Evolutionary conservation across 202 grass and related monocot genomes (phyloP), one percentile per base, ranked within the genome.

Genomic region (Hordeum pubiflorum): DNA sequence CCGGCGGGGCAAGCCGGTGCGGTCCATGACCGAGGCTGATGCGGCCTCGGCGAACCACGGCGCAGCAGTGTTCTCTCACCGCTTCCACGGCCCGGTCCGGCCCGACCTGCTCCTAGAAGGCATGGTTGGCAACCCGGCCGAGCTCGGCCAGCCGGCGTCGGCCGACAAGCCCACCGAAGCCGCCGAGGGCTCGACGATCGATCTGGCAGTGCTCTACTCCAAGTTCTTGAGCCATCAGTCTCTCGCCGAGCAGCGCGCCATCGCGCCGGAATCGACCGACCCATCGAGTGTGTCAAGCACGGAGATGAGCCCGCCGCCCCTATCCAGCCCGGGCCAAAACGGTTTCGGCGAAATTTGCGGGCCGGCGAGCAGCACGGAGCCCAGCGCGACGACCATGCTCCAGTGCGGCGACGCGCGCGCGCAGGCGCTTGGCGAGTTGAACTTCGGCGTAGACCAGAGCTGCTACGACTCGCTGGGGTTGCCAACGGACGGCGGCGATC

Each of bases 161-260:
- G 5, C 32, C 14, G 69, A 69, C 10, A 50, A 46, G 72, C 79
- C 76, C 1, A 24, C 65, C 23, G 59, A 33, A 11, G 60, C 68
- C 5, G 60, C 84, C 0, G 81, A 87, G 6, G 89, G 86, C 1
- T 76, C 91, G 0, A 72, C 75, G 40, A 94, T 97, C 2, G 91
- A 97, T 29, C 70, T 97, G 40, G 89, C 86, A 6, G 27, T 85
- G 81, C 87, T 97, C 44, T 97, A 97, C 66, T 81, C 85, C 80
- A 94, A 89, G 91, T 97, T 92, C 89, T 64, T 91, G 81, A 92
- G 94, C 71, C 76, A 69, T 0, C 26, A 74, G 58, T 74, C 89
- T 5, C 60, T 9, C 2, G 66, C 18, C 31, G 82, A 89, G 29
- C 29, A 29, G 29, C 33, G 63, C 41, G 70, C 11, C 59, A 63